phyloP scores from a whole-genome alignment of 2,329 filamentous ascomycete genomes.

The Monosporascus cannonballus region DNA sequence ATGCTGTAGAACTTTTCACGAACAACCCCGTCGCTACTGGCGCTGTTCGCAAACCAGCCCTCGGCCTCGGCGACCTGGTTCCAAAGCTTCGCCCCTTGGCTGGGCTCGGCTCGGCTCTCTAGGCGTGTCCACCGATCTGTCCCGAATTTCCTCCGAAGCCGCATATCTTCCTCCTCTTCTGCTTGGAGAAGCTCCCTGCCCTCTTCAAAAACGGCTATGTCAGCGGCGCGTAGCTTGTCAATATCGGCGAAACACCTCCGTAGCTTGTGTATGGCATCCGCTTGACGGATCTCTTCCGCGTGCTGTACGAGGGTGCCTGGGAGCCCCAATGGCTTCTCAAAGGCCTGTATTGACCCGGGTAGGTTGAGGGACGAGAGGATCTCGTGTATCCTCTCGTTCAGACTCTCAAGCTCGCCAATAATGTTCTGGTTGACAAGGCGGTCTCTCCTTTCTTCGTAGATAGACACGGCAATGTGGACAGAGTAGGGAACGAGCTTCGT shows the following conservation, averaged over 20 bases:
- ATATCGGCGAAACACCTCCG: constrained; percentile 81
- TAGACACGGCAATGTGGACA: constrained; percentile 89
- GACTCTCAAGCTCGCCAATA: constrained; percentile 72
- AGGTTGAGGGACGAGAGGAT: constrained; percentile 77
- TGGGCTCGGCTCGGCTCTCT: constrained; percentile 61
- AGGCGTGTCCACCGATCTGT: constrained; percentile 78
- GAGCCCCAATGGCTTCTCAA: constrained; percentile 89
- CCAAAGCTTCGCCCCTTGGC: constrained; percentile 62
- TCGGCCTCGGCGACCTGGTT: constrained; percentile 72
- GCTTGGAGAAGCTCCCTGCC: constrained; percentile 70
- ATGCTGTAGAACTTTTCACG: constrained; percentile 73
- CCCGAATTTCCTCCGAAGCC: constrained; percentile 70
- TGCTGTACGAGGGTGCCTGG: constrained; percentile 82
- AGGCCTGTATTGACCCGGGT: constrained; percentile 84
- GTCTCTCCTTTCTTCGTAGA: constrained; percentile 88
- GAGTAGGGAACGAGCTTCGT: constrained; percentile 90
- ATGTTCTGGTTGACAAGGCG: constrained; percentile 85
- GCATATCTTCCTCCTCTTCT: constrained; percentile 79
- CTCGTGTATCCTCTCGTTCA: constrained; percentile 76
- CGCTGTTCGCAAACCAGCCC: constrained; percentile 69
- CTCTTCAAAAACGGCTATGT: constrained; percentile 74
- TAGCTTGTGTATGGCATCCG: constrained; percentile 74
- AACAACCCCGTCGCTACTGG: constrained; percentile 54
- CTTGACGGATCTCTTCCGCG: constrained; percentile 88
- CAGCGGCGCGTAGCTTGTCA: constrained; percentile 77